Conservation (phyloP, 306 rosid species). For the Coriaria nepalensis region DNA sequence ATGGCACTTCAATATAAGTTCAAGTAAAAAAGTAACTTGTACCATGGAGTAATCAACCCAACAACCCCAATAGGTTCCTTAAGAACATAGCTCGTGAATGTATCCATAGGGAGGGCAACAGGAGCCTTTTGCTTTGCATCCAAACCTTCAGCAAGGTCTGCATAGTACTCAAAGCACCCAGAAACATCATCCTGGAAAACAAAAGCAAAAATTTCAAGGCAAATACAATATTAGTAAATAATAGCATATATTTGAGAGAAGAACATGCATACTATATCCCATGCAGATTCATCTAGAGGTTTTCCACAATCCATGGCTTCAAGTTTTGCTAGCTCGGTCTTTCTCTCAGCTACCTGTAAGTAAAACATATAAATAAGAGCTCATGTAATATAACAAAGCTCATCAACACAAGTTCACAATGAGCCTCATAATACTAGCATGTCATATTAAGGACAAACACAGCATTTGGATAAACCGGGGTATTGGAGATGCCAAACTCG, state of each 20-base stretch:
- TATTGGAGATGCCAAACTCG: too few relatives aligned
- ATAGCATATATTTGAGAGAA: neutral
- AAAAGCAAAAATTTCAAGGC: constrained; percentile 3
- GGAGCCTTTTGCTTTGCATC: constrained; percentile 70
- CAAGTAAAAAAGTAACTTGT: constrained; percentile 10
- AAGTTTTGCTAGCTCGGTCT: constrained; percentile 44
- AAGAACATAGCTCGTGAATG: constrained; percentile 57
- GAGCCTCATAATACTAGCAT: too few relatives aligned
- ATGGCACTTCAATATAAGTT: neutral
- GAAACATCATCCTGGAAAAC: constrained; percentile 83
- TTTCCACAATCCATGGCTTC: constrained; percentile 79
- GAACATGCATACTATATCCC: constrained; percentile 58
- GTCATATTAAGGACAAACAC: too few relatives aligned
- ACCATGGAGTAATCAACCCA: constrained; percentile 92
- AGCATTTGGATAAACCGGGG: too few relatives aligned
- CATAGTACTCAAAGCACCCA: constrained; percentile 91
- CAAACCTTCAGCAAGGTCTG: constrained; percentile 90
- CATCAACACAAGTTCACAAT: neutral
- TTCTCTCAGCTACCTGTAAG: constrained; percentile 55
- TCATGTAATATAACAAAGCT: constrained; percentile 5
- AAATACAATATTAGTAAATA: constrained; percentile 1
- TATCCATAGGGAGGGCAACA: constrained; percentile 74
- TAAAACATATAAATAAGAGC: neutral
- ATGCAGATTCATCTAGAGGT: constrained; percentile 83
- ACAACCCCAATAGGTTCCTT: constrained; percentile 89